Evolutionary conservation across 2,329 filamentous ascomycete species (phyloP).

Genomic region (Epichloe gansuensis): DNA sequence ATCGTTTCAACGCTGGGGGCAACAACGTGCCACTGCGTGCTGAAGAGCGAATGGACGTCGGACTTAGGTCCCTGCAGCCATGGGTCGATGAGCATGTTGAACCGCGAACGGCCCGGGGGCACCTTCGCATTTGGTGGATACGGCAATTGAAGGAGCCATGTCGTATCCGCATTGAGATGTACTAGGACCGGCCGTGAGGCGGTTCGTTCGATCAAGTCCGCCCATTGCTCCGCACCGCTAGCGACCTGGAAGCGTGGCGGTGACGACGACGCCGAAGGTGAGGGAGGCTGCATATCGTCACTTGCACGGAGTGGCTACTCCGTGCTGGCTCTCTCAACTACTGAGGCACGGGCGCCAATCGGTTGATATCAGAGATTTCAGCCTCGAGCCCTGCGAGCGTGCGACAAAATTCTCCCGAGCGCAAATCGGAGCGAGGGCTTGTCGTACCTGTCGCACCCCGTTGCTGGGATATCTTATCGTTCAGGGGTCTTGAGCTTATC

Average conservation of each 20-base stretch:
- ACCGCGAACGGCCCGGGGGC: conserved; percentile 36
- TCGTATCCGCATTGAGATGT: conserved; percentile 55
- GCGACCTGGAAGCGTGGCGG: conserved; percentile 7
- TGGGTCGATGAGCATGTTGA: conserved; percentile 53
- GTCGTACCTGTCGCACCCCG: neutral
- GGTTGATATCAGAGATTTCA: neutral
- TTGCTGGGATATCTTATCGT: neutral
- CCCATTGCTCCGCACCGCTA: conserved; percentile 9
- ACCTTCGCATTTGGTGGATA: conserved; percentile 31
- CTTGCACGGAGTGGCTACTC: neutral
- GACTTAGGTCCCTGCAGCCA: conserved; percentile 51
- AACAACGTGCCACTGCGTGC: conserved; percentile 48
- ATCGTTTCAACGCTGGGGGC: conserved; percentile 41
- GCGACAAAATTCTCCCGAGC: neutral
- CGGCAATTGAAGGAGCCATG: conserved; percentile 53
- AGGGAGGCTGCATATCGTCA: neutral
- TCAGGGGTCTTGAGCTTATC: neutral
- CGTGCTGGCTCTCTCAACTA: neutral
- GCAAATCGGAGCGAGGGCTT: neutral
- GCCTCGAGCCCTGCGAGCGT: neutral
- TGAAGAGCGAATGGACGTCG: conserved; percentile 52
- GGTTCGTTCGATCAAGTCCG: conserved; percentile 8
- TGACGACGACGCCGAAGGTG: neutral
- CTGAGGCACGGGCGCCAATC: neutral
- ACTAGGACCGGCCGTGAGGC: conserved; percentile 33